Conservation (phyloP, 2,329 filamentous ascomycete species). For the Graphiopsis chlorocephala region DNA sequence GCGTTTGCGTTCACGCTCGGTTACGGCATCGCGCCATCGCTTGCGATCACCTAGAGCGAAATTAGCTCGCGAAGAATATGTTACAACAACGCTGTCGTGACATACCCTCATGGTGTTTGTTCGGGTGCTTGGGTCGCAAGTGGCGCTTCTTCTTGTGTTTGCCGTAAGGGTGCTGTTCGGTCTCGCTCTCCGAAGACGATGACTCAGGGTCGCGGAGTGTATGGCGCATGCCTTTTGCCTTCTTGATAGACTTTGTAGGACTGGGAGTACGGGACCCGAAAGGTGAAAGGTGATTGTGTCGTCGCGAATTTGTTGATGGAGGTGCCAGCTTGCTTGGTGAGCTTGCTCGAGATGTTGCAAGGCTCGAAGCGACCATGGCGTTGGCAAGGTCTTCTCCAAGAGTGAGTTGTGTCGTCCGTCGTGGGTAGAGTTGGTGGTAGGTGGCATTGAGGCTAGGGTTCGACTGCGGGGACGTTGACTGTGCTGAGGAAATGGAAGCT, state of each 20-base stretch:
- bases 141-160: conserved; percentile 60
- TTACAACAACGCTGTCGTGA: conserved; percentile 29
- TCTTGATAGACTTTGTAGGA: conserved; percentile 26
- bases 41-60: conserved; percentile 51
- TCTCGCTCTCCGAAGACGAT: conserved; percentile 37
- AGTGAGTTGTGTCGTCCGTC: conserved; percentile 46
- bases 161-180: conserved; percentile 45
- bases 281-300: not conserved
- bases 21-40: conserved; percentile 74
- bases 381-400: conserved; percentile 65
- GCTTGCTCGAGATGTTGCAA: conserved; percentile 56
- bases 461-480: conserved; percentile 25
- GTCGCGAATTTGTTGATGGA: conserved; percentile 28
- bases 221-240: conserved; percentile 55
- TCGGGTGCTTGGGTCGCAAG: conserved; percentile 56
- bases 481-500: not conserved
- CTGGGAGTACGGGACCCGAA: conserved; percentile 38
- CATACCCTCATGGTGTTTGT: conserved; percentile 66
- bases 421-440: conserved; percentile 35
- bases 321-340: conserved; percentile 39
- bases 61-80: not conserved
- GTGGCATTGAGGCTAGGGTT: conserved; percentile 31
- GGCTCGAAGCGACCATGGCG: conserved; percentile 71
- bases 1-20: conserved; percentile 68
- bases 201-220: conserved; percentile 59